A percentile compares a stretch with the other conserved stretches of the same genome.
Conservation (phyloP, 805 yeast species). For the Myxozyma neglecta region DNA sequence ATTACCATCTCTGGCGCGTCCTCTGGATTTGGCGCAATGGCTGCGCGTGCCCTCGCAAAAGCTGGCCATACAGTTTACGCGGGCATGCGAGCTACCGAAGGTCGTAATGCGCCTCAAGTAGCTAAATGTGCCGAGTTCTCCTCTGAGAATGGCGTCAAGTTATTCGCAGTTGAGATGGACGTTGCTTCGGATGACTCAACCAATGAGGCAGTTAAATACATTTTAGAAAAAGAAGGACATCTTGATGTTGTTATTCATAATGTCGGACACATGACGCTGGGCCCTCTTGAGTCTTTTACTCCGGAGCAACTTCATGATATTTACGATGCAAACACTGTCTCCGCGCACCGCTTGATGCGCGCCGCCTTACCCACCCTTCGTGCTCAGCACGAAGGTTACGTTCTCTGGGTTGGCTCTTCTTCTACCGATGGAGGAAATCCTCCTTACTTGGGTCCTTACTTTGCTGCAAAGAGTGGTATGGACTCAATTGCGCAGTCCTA, state of each 20-base stretch:
- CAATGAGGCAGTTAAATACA: not conserved
- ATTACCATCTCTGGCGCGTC: conserved; percentile 12
- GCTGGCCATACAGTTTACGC: conserved; percentile 14
- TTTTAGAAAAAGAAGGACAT: conserved; percentile 3
- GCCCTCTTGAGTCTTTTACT: conserved; percentile 9
- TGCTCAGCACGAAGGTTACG: conserved; percentile 1
- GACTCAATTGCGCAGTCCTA: conserved; percentile 8
- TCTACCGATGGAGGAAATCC: conserved; percentile 10
- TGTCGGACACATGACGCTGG: conserved; percentile 12
- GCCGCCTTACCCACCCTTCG: conserved; percentile 9
- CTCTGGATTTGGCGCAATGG: conserved; percentile 12
- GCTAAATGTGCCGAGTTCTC: conserved; percentile 2
- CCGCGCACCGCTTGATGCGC: conserved; percentile 9
- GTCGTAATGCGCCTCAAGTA: conserved; percentile 1
- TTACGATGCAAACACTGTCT: conserved; percentile 8
- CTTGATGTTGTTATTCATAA: conserved; percentile 12
- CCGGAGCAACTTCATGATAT: conserved; percentile 10
- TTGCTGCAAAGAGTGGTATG: conserved; percentile 12
- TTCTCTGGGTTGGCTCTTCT: conserved; percentile 12
- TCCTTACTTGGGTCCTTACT: conserved; percentile 9
- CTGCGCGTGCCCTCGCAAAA: conserved; percentile 8
- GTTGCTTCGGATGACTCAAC: conserved; percentile 9
- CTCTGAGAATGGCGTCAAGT: not conserved
- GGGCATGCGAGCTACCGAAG: conserved; percentile 10
- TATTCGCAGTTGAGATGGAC: conserved; percentile 5